Percentiles rank a stretch among this genome's conserved stretches.
phyloP scores from a whole-genome alignment of 139 green algal genomes.

The Picochlorum sp. region DNA sequence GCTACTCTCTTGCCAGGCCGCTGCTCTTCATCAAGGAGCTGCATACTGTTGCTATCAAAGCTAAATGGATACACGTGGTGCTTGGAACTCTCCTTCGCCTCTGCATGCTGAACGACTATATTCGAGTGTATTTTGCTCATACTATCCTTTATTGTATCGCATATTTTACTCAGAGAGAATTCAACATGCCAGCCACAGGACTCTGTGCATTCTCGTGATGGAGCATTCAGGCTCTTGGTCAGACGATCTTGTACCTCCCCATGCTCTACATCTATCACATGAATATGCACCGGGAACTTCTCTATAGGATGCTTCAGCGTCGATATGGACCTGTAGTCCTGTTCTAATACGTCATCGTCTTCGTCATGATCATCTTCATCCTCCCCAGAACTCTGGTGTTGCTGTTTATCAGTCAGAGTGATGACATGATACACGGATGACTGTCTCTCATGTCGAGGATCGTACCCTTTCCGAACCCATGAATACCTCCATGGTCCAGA shows the following conservation, averaged over 20 bases:
- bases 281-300: not conserved
- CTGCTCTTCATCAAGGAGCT: too few relatives aligned
- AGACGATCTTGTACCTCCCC: not conserved
- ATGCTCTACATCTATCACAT: not conserved
- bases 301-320: not conserved
- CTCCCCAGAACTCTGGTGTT: not conserved
- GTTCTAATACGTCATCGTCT: not conserved
- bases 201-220: too few relatives aligned
- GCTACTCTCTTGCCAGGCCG: too few relatives aligned
- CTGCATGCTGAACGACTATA: too few relatives aligned
- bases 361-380: slow-evolving; percentile 8
- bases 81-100: too few relatives aligned
- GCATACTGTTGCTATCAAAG: too few relatives aligned
- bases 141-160: too few relatives aligned
- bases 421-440: slow-evolving; percentile 15
- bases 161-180: too few relatives aligned
- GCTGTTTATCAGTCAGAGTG: not conserved
- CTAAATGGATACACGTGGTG: too few relatives aligned
- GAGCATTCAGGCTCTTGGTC: not conserved
- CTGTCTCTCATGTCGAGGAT: slow-evolving; percentile 7
- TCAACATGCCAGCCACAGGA: too few relatives aligned
- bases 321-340: not conserved
- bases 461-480: slow-evolving; percentile 19
- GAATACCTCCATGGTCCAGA: slow-evolving; percentile 26
- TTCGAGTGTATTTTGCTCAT: too few relatives aligned